Percentiles rank a stretch among this genome's conserved stretches.
Conservation (phyloP, 441 rosid genomes). For the Gossypium lobatum region DNA sequence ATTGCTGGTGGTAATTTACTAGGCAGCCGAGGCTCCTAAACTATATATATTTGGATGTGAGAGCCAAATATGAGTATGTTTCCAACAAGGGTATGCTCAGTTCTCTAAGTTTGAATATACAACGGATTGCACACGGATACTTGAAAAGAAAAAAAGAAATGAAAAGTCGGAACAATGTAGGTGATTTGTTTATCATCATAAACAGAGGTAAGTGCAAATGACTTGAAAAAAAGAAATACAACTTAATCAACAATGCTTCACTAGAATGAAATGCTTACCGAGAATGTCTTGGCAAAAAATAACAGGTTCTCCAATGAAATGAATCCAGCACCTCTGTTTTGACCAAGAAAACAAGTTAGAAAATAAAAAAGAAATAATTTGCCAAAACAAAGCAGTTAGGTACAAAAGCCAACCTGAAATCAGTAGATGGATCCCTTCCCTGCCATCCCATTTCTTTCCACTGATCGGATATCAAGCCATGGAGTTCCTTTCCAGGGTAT, state of each 20-base stretch:
- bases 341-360: constrained; percentile 7
- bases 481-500: constrained; percentile 63
- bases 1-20: not conserved
- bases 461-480: constrained; percentile 69
- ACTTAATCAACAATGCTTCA: not conserved
- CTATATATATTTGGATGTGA: not conserved
- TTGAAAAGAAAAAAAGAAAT: not conserved
- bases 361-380: not conserved
- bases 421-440: constrained; percentile 93
- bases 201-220: not conserved
- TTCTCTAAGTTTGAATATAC: not conserved
- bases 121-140: not conserved
- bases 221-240: not conserved
- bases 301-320: constrained; percentile 83
- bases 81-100: not conserved
- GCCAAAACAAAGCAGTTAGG: not conserved
- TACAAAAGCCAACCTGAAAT: constrained; percentile 53
- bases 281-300: constrained; percentile 82
- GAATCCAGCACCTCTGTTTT: constrained; percentile 84
- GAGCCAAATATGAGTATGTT: not conserved
- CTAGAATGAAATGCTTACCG: constrained; percentile 32
- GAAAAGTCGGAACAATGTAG: not conserved
- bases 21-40: not conserved
- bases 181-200: not conserved
- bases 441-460: constrained; percentile 99